phyloP scores from a whole-genome alignment of 2,329 filamentous ascomycete genomes.

The Tolypocladium album region DNA sequence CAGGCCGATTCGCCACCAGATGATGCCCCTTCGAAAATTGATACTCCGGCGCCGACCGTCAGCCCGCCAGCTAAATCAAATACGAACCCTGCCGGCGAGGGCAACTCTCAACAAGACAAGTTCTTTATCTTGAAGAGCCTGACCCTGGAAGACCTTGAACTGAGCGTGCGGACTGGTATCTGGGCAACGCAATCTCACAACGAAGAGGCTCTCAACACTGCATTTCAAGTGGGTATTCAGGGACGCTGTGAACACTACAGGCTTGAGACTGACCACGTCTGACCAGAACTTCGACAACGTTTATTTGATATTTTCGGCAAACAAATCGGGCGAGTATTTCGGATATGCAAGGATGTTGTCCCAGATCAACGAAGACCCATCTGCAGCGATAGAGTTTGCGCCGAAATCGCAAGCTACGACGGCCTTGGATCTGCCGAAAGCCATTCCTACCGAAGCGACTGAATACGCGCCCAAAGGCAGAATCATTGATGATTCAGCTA shows the following conservation, averaged over 20 bases:
- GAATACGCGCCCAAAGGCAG: constrained; percentile 69
- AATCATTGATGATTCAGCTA: constrained; percentile 84
- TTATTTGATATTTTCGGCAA: constrained; percentile 89
- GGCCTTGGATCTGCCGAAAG: constrained; percentile 61
- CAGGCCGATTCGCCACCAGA: constrained; percentile 7
- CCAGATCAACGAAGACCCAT: constrained; percentile 66
- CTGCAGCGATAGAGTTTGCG: constrained; percentile 57
- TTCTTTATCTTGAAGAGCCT: constrained; percentile 93
- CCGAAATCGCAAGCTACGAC: constrained; percentile 49
- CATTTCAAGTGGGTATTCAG: constrained; percentile 57
- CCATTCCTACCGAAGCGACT: constrained; percentile 69
- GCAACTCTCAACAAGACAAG: constrained; percentile 5
- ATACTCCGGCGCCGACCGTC: background rate
- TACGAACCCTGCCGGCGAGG: background rate
- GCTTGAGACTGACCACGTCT: constrained; percentile 1
- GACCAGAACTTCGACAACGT: constrained; percentile 66
- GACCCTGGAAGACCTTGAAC: constrained; percentile 79
- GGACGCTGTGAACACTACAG: too few relatives aligned
- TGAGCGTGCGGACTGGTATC: constrained; percentile 76
- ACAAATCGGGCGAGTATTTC: constrained; percentile 95
- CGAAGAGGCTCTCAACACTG: constrained; percentile 70
- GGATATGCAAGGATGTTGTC: constrained; percentile 89
- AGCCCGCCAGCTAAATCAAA: constrained; percentile 1
- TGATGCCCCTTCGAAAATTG: background rate
- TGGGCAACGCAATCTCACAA: constrained; percentile 97